Conservation (phyloP, 495 filamentous ascomycete genomes). For the Wilcoxina mikolae region DNA sequence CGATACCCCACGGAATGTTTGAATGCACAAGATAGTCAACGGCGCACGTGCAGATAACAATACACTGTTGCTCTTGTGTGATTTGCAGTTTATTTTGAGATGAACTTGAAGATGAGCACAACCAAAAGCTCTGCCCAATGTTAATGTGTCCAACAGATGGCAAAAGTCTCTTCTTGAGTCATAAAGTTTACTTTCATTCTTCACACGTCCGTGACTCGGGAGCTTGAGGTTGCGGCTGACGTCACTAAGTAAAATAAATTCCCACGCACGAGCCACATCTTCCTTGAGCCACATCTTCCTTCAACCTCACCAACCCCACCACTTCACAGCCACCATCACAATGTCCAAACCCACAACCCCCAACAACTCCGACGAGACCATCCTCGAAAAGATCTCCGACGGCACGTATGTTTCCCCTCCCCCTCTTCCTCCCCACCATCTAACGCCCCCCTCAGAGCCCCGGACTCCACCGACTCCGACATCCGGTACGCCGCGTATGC, state of each 20-base stretch:
- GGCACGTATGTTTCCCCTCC: conserved; percentile 51
- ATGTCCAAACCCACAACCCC: conserved; percentile 36
- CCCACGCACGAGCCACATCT: not conserved
- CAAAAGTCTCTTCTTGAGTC: no score
- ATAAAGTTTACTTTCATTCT: no score
- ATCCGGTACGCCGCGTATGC: conserved; percentile 90
- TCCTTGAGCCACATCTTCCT: not conserved
- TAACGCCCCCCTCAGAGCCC: conserved; percentile 39
- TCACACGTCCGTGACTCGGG: no score
- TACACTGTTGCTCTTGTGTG: no score
- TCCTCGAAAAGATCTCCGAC: conserved; percentile 64
- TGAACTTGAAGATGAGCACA: no score
- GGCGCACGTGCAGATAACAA: no score
- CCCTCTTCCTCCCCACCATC: conserved; percentile 7
- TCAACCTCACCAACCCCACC: not conserved
- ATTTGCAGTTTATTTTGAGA: no score
- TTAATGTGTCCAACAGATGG: no score
- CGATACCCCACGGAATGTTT: no score
- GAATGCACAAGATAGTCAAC: no score
- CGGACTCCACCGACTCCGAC: conserved; percentile 67
- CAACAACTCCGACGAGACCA: conserved; percentile 53
- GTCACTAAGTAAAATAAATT: not conserved
- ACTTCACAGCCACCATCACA: not conserved
- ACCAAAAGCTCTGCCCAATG: no score
- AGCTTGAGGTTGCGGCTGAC: not conserved